These are phyloP conservation scores for Dinochytrium kinnereticum DNA, from an alignment of 371 early-diverging fungal species.

Conservation along the genomic window DNA sequence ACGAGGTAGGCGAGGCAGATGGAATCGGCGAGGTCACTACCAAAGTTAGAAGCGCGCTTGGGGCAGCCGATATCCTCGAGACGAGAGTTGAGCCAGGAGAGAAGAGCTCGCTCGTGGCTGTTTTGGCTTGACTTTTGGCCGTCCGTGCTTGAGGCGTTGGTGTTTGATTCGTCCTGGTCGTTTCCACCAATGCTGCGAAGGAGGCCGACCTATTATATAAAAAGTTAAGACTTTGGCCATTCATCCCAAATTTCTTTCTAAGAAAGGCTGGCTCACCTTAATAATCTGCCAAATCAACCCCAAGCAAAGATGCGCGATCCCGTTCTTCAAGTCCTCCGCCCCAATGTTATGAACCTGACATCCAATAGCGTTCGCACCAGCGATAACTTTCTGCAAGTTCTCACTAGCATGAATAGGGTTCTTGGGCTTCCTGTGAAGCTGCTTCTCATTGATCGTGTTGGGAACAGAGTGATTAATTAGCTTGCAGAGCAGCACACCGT, in stretches of 20 bases:
- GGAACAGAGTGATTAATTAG: constrained; percentile 95
- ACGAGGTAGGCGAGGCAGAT: constrained; percentile 40
- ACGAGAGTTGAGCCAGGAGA: constrained; percentile 44
- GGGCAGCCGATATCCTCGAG: constrained; percentile 26
- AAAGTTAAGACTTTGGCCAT: constrained; percentile 10
- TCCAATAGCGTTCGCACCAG: constrained; percentile 37
- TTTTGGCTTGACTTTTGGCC: constrained; percentile 1
- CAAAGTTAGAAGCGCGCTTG: constrained; percentile 37
- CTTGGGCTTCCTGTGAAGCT: constrained; percentile 58
- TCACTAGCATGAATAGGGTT: constrained; percentile 36
- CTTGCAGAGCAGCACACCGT: constrained; percentile 92
- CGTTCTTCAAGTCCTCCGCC: constrained; percentile 47
- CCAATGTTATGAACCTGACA: constrained; percentile 46
- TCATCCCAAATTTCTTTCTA: constrained; percentile 12
- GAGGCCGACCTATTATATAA: constrained; percentile 33
- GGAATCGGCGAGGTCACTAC: constrained; percentile 41
- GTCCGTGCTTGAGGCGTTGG: constrained; percentile 5
- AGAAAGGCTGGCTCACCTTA: constrained; percentile 36
- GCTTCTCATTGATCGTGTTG: constrained; percentile 93
- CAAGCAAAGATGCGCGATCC: constrained; percentile 42
- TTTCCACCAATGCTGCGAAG: constrained; percentile 16
- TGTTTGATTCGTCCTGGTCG: constrained; percentile 1
- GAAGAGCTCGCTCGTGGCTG: constrained; percentile 37
- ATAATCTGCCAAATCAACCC: constrained; percentile 53
- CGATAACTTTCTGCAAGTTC: constrained; percentile 38